These are phyloP conservation scores for Eurotiales sp. DNA, from an alignment of 2,329 filamentous ascomycete species.

Conservation along the genomic window DNA sequence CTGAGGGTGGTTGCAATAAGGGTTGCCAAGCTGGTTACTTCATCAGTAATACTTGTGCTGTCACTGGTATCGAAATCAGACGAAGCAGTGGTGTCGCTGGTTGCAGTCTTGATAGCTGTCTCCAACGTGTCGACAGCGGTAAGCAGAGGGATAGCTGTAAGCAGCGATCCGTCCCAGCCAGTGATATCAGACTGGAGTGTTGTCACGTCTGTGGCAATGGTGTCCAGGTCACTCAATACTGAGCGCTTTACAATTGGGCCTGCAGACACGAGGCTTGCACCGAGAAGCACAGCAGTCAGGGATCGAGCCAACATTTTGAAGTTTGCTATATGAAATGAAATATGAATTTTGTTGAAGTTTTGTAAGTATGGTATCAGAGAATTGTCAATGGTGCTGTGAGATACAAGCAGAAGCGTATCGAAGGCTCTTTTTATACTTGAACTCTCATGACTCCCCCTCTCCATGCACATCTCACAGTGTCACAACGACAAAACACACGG, in stretches of 20 bases:
- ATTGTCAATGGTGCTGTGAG: not conserved
- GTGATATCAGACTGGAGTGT: not conserved
- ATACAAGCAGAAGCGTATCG: not conserved
- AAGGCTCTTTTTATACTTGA: constrained; percentile 1
- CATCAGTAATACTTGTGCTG: constrained; percentile 4
- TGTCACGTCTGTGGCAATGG: not conserved
- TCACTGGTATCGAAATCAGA: constrained; percentile 2
- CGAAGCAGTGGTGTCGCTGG: not conserved
- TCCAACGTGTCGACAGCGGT: not conserved
- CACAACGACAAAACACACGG: not conserved
- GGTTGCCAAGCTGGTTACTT: not conserved
- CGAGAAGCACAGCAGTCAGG: not conserved
- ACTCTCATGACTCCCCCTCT: not conserved
- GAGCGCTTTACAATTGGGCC: constrained; percentile 6
- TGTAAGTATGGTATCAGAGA: too few species aligned
- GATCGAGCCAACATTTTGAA: not conserved
- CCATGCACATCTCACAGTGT: not conserved
- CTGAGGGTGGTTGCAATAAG: constrained; percentile 1
- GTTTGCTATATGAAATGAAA: not conserved
- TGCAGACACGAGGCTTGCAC: not conserved
- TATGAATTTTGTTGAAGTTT: not conserved
- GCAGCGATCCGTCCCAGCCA: constrained; percentile 1
- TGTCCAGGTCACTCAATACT: constrained; percentile 1
- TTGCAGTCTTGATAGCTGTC: constrained; percentile 4
- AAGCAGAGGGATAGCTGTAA: not conserved